Evolutionary conservation across 306 rosid genomes (phyloP).

Genomic region (Prunus campanulata): DNA sequence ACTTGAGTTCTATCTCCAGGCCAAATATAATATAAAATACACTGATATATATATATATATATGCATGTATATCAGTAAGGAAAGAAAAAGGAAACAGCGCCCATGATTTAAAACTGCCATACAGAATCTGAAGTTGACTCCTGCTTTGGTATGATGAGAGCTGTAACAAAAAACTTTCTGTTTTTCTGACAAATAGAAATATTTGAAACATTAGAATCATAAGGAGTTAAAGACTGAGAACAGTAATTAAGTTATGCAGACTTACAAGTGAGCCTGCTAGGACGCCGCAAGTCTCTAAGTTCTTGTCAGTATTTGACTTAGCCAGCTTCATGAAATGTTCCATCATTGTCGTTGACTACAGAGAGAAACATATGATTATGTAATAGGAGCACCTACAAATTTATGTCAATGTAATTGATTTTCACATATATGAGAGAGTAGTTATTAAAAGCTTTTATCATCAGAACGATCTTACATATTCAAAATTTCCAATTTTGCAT

Average conservation of each 20-base stretch:
- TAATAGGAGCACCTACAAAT: neutral
- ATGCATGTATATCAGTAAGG: constrained; percentile 1
- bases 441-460: constrained; percentile 16
- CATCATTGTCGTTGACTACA: constrained; percentile 90
- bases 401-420: neutral
- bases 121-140: constrained; percentile 90
- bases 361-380: constrained; percentile 30
- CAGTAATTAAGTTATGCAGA: constrained; percentile 20
- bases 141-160: constrained; percentile 93
- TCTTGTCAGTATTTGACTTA: constrained; percentile 73
- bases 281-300: constrained; percentile 93
- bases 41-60: neutral
- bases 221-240: neutral
- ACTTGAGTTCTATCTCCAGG: neutral
- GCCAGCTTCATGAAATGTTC: constrained; percentile 88
- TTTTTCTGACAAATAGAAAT: constrained; percentile 64
- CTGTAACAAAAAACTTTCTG: constrained; percentile 80
- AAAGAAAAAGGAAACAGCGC: constrained; percentile 13
- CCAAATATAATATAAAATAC: neutral
- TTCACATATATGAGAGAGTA: neutral
- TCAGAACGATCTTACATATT: constrained; percentile 13
- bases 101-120: constrained; percentile 37
- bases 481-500: neutral
- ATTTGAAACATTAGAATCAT: constrained; percentile 15
- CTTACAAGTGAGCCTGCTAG: constrained; percentile 97